Base-by-base conservation (phyloP, 495 filamentous ascomycete species). In the Penicillium maclennaniae region DNA sequence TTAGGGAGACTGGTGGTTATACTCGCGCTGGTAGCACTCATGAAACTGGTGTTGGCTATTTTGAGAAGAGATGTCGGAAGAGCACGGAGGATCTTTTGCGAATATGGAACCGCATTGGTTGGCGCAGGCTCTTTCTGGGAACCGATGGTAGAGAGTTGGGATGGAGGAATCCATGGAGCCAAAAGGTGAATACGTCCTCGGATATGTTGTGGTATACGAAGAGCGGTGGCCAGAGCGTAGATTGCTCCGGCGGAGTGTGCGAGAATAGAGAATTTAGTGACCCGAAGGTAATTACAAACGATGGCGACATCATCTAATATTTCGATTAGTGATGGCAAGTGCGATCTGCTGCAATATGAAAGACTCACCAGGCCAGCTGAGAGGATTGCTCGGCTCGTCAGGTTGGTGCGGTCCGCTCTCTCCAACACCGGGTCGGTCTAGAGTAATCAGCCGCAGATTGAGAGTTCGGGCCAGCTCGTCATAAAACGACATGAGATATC, bases 181-280 rank as follows among this genome's bases (percentile, higher is more conserved):
- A 99, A 78, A 8, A 99, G 83, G 69, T 99, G 93, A 21, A 99
- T 92, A 28, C 89, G 87, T 23, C 95, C 92, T 15, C 92, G 86
- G 55, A 99, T 93, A 66, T 96, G 89, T 59, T 96, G 91, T 15
- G 95, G 92, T 78, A 99, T 93, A 41, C 93, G 87, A 23, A 99
- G 79, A 6, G 95, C 93, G 0, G 95, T 97, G 17, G 93, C 95
- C 23, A 99, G 83, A 23, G 93, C 95, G 62, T 99, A 99, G 51
- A 99, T 96, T 17, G 93, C 95, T 20, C 93, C 93, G 9, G 93
- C 93, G 9, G 91, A 96, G 66, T 99, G 93, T n/a, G 95, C 93
- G 6, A 99, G 79, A 28, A 99, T 90, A 15, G 92, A 97, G 69
- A 99, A 97, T 55, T 96, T 96, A 19, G 85, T 93, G 54, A 99